These are phyloP conservation scores for Metarhizium rileyi DNA, from an alignment of 2,329 filamentous ascomycete genomes.

Conservation along the genomic window DNA sequence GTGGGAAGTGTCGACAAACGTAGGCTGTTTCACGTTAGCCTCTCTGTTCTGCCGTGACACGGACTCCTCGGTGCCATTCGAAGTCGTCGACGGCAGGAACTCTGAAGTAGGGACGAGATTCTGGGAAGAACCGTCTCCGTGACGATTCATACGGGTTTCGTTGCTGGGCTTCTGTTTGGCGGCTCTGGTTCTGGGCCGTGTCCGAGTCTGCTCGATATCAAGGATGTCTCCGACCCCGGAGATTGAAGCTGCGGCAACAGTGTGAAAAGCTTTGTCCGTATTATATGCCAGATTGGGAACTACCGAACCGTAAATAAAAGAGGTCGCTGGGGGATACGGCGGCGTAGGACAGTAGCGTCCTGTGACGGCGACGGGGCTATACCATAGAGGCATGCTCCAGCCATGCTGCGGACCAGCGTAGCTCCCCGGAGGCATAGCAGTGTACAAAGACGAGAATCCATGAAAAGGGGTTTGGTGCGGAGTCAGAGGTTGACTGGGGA, in stretches of 20 bases:
- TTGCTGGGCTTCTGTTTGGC: background rate
- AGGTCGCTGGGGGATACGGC: background rate
- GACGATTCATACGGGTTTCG: background rate
- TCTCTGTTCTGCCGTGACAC: background rate
- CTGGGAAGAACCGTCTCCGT: background rate
- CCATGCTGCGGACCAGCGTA: background rate
- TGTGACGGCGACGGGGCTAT: slow-evolving; percentile 4
- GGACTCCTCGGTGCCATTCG: background rate
- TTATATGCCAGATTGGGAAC: background rate
- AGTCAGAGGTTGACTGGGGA: background rate
- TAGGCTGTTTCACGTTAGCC: background rate
- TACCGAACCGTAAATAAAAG: background rate
- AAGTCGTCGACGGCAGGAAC: background rate
- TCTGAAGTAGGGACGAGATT: background rate
- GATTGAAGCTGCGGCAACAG: background rate
- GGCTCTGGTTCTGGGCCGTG: background rate
- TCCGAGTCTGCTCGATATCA: background rate
- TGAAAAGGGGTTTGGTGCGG: background rate
- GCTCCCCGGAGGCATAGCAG: background rate
- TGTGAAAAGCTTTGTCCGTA: background rate
- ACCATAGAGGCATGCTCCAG: slow-evolving; percentile 4
- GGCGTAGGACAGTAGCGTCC: slow-evolving; percentile 5
- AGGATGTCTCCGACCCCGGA: background rate
- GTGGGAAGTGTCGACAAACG: background rate
- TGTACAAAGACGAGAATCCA: background rate